Evolutionary conservation across 1,139 yeast genomes (phyloP).

Genomic region (Debaryomyces subglobosus): DNA sequence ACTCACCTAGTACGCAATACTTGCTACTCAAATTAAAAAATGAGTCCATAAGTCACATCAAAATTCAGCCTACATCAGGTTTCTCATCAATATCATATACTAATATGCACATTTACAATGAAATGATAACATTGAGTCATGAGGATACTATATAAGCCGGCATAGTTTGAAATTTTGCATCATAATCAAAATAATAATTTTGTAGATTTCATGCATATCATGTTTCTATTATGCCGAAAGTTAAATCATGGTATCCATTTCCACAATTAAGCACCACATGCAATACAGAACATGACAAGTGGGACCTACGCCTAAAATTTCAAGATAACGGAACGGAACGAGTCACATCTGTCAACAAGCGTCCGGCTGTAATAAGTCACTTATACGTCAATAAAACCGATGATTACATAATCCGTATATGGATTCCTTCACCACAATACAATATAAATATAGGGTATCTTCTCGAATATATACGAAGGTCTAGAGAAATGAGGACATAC

Average conservation of each 20-base stretch:
- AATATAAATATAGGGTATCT: not conserved
- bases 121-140: too few species aligned
- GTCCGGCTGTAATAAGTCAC: not conserved
- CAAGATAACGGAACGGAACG: not conserved
- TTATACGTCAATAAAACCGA: not conserved
- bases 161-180: not conserved
- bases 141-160: not conserved
- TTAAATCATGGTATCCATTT: not conserved
- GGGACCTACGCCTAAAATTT: not conserved
- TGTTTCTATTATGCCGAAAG: not conserved
- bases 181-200: not conserved
- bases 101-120: too few species aligned
- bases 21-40: too few species aligned
- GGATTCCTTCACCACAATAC: not conserved
- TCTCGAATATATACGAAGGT: not conserved
- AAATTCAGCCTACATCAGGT: too few species aligned
- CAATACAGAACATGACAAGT: not conserved
- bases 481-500: not conserved
- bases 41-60: too few species aligned
- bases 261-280: not conserved
- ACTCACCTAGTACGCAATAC: too few species aligned
- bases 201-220: not conserved
- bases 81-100: too few species aligned
- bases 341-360: not conserved
- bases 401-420: not conserved